Conservation (phyloP, 805 yeast species). For the Pichia cephalocereana region DNA sequence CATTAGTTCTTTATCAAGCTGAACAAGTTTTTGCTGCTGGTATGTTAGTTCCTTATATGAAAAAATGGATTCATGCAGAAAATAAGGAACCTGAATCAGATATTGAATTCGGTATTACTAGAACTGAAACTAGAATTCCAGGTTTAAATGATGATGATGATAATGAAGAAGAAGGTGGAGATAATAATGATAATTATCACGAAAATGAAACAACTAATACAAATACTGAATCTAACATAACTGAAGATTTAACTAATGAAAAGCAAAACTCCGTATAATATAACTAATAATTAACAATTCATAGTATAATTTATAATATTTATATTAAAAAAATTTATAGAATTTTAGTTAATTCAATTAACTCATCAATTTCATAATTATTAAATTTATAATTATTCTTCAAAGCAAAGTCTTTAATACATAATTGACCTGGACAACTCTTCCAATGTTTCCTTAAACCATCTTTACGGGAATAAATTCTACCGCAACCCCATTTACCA, state of each 20-base stretch:
- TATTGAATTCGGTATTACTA: not conserved
- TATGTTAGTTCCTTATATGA: conserved; percentile 54
- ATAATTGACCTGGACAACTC: conserved; percentile 1
- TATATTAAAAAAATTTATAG: not conserved
- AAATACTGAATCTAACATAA: too few species aligned
- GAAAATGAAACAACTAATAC: too few species aligned
- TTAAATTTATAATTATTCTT: not conserved
- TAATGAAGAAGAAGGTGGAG: not conserved
- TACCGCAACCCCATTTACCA: conserved; percentile 8
- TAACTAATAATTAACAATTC: too few species aligned
- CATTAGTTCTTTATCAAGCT: conserved; percentile 78
- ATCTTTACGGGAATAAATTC: conserved; percentile 7
- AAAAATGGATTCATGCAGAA: conserved; percentile 49
- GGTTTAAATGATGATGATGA: too few species aligned
- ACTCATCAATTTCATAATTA: not conserved
- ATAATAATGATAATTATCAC: not conserved
- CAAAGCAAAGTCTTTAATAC: conserved; percentile 1
- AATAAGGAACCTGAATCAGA: not conserved
- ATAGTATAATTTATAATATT: too few species aligned
- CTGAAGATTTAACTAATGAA: too few species aligned
- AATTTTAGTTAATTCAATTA: conserved; percentile 1
- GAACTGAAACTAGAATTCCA: not conserved
- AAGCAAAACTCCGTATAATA: too few species aligned
- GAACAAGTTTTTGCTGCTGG: conserved; percentile 83
- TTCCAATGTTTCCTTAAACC: conserved; percentile 9